A percentile compares a stretch with the other conserved stretches of the same genome.
Evolutionary conservation across 169 alveolate species (phyloP).

Genomic region (Babesia bovis): DNA sequence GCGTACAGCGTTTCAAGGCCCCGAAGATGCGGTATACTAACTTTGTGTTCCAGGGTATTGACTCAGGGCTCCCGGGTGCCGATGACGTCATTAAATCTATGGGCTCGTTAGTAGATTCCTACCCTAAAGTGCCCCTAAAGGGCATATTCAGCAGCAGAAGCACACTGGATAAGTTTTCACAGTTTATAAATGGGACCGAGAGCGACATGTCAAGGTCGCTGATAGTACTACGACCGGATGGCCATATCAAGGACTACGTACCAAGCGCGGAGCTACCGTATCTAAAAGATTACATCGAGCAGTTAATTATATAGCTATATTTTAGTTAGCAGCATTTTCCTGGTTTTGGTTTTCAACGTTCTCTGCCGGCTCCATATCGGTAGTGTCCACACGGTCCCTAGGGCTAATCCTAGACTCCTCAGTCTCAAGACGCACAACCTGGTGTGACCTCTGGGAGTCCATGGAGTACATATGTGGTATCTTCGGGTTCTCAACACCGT

Average conservation of each 20-base stretch:
- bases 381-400: background rate
- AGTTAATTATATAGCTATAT: background rate
- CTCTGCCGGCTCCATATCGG: background rate
- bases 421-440: conserved; percentile 34
- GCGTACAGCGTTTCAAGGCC: background rate
- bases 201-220: conserved; percentile 17
- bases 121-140: background rate
- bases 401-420: conserved; percentile 19
- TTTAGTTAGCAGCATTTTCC: background rate
- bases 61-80: background rate
- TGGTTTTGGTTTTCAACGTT: background rate
- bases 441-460: conserved; percentile 14
- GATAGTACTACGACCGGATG: conserved; percentile 52
- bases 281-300: conserved; percentile 4
- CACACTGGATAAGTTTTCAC: conserved; percentile 9
- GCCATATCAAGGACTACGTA: conserved; percentile 28
- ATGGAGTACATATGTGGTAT: conserved; percentile 58
- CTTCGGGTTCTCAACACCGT: conserved; percentile 67
- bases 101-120: background rate
- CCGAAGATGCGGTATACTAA: background rate
- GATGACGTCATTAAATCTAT: background rate
- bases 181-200: background rate
- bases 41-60: conserved; percentile 22
- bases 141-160: conserved; percentile 15
- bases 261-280: background rate